These are phyloP conservation scores for Xylariaceae sp. DNA, from an alignment of 2,329 filamentous ascomycete genomes.

Conservation along the genomic window DNA sequence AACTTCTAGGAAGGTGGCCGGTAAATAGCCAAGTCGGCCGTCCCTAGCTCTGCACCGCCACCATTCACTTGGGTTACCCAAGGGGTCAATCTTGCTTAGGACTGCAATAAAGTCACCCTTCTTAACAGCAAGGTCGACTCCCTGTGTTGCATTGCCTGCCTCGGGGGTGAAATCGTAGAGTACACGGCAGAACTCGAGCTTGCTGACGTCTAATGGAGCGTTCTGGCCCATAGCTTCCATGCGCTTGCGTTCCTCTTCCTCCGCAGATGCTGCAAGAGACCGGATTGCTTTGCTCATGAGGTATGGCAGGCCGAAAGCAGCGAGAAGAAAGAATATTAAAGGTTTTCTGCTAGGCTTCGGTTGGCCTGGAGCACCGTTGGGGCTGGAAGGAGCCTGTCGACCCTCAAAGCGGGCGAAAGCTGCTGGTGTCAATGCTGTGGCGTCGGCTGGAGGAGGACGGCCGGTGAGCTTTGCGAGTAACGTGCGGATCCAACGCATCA, in stretches of 20 bases:
- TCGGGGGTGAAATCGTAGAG: constrained; percentile 94
- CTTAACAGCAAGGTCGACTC: constrained; percentile 88
- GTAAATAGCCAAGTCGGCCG: constrained; percentile 89
- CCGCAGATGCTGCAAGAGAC: constrained; percentile 80
- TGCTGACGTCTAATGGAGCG: constrained; percentile 78
- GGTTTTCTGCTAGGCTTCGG: constrained; percentile 90
- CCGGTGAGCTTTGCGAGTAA: constrained; percentile 92
- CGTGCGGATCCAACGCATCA: constrained; percentile 94
- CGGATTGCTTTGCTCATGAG: constrained; percentile 96
- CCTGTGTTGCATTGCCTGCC: constrained; percentile 63
- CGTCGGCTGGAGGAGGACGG: constrained; percentile 85
- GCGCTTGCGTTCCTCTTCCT: constrained; percentile 76
- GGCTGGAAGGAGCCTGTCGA: constrained; percentile 55
- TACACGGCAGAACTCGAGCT: constrained; percentile 95
- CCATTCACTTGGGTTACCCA: constrained; percentile 94
- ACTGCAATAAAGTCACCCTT: constrained; percentile 97
- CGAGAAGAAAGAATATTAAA: constrained; percentile 92
- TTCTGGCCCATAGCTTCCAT: constrained; percentile 60
- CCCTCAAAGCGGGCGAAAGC: constrained; percentile 91
- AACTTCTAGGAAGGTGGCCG: constrained; percentile 87
- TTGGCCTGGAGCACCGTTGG: constrained; percentile 68
- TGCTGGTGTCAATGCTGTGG: constrained; percentile 84
- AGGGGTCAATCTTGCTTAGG: constrained; percentile 87
- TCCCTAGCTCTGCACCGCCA: constrained; percentile 94
- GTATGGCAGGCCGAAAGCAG: constrained; percentile 94